A percentile compares a stretch with the other conserved stretches of the same genome.
These are phyloP conservation scores for Globisporangium mamillatum DNA, from an alignment of 352 stramenopile genomes.

Conservation along the genomic window DNA sequence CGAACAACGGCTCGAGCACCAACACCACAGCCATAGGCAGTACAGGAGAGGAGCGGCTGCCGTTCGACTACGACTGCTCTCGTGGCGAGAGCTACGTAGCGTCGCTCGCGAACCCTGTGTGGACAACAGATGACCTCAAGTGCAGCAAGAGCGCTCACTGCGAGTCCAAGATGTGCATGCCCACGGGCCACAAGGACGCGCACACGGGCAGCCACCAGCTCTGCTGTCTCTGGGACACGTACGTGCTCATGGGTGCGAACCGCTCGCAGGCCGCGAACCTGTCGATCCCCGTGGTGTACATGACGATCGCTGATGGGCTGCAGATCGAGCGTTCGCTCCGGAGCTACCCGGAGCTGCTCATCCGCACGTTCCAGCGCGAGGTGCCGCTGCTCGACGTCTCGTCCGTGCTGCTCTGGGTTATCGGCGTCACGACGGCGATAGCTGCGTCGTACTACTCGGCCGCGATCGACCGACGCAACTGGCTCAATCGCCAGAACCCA, in stretches of 20 bases:
- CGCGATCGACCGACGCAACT: constrained; percentile 16
- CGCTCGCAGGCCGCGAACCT: constrained; percentile 35
- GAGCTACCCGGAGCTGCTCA: constrained; percentile 38
- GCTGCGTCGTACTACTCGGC: constrained; percentile 69
- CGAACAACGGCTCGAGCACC: constrained; percentile 33
- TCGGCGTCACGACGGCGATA: constrained; percentile 57
- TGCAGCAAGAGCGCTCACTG: constrained; percentile 39
- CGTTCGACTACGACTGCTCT: constrained; percentile 72
- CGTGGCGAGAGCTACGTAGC: constrained; percentile 56
- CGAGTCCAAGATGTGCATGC: constrained; percentile 52
- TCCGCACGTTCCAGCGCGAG: constrained; percentile 46
- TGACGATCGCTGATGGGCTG: constrained; percentile 58
- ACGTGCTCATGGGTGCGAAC: constrained; percentile 76
- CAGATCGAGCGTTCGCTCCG: constrained; percentile 35
- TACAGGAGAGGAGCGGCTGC: constrained; percentile 23
- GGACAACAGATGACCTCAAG: constrained; percentile 39
- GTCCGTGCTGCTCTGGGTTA: constrained; percentile 56
- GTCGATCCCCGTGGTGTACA: constrained; percentile 62
- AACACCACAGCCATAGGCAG: constrained; percentile 21
- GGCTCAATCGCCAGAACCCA: constrained; percentile 19
- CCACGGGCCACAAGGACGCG: constrained; percentile 38
- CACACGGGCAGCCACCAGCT: constrained; percentile 37
- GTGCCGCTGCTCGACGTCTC: constrained; percentile 51
- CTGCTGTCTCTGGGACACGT: constrained; percentile 80
- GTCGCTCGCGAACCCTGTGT: constrained; percentile 33